These are phyloP conservation scores for Fusarium subtropicale DNA, from an alignment of 2,329 filamentous ascomycete species.

Conservation along the genomic window DNA sequence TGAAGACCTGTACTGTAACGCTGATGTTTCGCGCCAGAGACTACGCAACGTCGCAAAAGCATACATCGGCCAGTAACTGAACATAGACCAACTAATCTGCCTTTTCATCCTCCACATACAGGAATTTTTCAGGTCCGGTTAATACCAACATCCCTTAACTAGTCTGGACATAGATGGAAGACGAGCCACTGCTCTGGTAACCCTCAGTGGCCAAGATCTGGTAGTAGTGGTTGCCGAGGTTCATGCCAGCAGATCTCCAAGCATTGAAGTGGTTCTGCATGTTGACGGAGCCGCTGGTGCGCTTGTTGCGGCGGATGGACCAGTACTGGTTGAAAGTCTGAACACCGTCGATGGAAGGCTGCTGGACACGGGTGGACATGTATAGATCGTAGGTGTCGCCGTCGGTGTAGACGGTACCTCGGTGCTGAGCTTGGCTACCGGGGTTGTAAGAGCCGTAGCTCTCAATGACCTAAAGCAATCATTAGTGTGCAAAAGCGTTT, in stretches of 20 bases:
- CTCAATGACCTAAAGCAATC: background rate
- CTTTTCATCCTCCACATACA: no score
- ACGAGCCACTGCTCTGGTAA: conserved; percentile 27
- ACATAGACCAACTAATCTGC: no score
- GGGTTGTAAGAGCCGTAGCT: conserved; percentile 16
- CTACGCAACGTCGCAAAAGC: no score
- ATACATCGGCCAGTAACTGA: no score
- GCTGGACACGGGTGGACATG: background rate
- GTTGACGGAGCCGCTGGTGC: conserved; percentile 10
- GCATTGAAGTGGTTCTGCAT: conserved; percentile 27
- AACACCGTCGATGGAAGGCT: conserved; percentile 1
- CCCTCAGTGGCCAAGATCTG: conserved; percentile 22
- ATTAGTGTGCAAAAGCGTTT: accelerated
- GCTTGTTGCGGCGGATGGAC: conserved; percentile 25
- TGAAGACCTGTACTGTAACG: no score
- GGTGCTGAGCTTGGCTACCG: background rate
- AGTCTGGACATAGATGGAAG: conserved; percentile 20
- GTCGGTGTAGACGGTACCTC: conserved; percentile 20
- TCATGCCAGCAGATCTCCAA: conserved; percentile 12
- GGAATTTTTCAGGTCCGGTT: no score
- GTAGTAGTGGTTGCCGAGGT: conserved; percentile 23
- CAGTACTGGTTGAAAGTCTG: conserved; percentile 31
- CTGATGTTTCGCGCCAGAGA: no score
- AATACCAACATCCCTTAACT: background rate
- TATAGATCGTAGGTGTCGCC: conserved; percentile 23